Conservation (phyloP, 179 eudicot genomes). For the Drosera spatulata region DNA sequence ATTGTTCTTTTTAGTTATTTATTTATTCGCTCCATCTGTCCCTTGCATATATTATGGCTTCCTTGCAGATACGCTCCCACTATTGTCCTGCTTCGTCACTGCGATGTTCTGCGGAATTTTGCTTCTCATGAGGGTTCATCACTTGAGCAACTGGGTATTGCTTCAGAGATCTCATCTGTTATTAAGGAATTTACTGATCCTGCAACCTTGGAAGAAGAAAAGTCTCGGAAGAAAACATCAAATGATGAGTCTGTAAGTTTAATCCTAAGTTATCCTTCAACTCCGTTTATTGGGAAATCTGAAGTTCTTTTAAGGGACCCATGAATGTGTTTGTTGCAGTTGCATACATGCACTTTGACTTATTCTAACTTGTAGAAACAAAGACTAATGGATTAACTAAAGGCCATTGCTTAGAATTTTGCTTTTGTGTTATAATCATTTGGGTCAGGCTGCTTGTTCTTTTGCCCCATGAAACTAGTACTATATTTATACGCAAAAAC, state of each 20-base stretch:
- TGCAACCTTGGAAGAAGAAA: conserved; percentile 31
- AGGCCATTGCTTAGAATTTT: no score
- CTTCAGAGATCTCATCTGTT: conserved; percentile 74
- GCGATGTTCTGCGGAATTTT: conserved; percentile 63
- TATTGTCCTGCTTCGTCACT: conserved; percentile 77
- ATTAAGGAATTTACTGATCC: conserved; percentile 78
- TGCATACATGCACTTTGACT: no score
- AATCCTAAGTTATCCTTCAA: conserved; percentile 3
- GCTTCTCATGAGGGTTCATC: conserved; percentile 55
- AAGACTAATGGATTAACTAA: no score
- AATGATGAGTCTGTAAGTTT: conserved; percentile 35
- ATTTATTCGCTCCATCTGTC: not conserved
- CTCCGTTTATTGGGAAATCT: not conserved
- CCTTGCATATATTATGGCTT: conserved; percentile 1
- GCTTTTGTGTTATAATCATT: no score
- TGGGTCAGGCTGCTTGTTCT: no score
- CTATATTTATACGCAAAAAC: no score
- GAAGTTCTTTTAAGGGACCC: not conserved
- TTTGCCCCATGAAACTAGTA: no score
- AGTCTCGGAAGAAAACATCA: conserved; percentile 24
- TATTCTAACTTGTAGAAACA: no score
- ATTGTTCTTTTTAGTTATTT: no score
- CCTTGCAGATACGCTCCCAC: conserved; percentile 73
- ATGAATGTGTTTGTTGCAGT: no score
- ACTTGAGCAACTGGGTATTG: conserved; percentile 58